Evolutionary conservation across 257 asterid genomes (phyloP), one percentile per base, ranked within the genome.

Genomic region (Mentha longifolia): DNA sequence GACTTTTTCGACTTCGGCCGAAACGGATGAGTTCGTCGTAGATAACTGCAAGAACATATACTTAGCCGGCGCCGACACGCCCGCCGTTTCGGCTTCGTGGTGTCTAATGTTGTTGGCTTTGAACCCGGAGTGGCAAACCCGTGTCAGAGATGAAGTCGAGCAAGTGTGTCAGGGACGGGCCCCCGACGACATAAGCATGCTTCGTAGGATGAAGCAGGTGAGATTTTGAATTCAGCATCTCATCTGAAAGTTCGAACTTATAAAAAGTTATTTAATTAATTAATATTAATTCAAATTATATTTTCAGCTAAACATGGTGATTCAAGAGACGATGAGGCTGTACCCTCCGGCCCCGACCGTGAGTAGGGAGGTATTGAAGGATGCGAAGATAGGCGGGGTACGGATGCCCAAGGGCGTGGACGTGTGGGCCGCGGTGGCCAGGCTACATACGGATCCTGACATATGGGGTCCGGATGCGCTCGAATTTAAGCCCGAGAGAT

Each of bases 41-140:
- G 89, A 82, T 35, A 85, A 82, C 52, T 85, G 89, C 81, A 78
- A 52, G 64, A 85, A 80, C 80, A 78, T 85, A 11, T 82, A 80
- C 59, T 71, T 82, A 7, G 90, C 86, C 2, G 90, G 84, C 7
- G 77, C 68, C 22, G 86, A 76, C 73, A 76, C 87, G 2, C 71
- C 86, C 9, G 86, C 87, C 3, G 72, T 78, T 11, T 62, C 86
- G 0, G 87, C 86, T 19, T 72, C 83, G 0, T 85, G 90, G 90
- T 78, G 81, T 52, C 78, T 85, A 41, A 80, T 85, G 86, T 63
- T 80, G 22, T 28, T 85, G 70, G 90, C 90, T 28, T 76, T 81
- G 5, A 74, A 80, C 64, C 86, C 86, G 0, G 77, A 78, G 17
- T 85, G 90, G 88, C 90, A 85, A 30, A 71, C 64, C 3, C 80